Evolutionary conservation across 306 rosid species (phyloP).

Genomic region (Fagus sylvatica): DNA sequence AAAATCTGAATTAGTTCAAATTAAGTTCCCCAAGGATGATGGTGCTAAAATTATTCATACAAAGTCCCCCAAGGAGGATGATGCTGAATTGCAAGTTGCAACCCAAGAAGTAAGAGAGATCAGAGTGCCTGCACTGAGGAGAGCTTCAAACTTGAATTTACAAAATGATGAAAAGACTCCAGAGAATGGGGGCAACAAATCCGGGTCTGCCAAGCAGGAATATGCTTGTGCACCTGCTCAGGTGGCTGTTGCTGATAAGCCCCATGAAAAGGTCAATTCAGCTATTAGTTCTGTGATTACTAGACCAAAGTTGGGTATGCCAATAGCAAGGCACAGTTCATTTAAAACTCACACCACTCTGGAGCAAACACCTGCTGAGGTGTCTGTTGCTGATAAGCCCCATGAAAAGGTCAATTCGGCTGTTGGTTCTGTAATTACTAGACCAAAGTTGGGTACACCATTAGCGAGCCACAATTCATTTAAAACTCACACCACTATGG

Average conservation of each 20-base stretch:
- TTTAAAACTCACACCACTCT: slow-evolving; percentile 11
- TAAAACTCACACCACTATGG: slow-evolving; percentile 16
- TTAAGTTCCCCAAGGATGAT: slow-evolving; percentile 31
- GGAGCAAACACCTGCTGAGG: slow-evolving; percentile 36
- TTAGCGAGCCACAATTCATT: neutral
- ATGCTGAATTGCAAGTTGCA: slow-evolving; percentile 15
- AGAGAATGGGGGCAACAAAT: slow-evolving; percentile 27
- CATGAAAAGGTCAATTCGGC: slow-evolving; percentile 25
- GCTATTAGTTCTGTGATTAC: slow-evolving; percentile 5
- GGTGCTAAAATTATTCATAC: slow-evolving; percentile 29
- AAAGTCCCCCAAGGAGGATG: slow-evolving; percentile 26
- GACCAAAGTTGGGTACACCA: slow-evolving; percentile 34
- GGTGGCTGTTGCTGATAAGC: slow-evolving; percentile 32
- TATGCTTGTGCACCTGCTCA: slow-evolving; percentile 38
- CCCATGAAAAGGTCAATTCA: slow-evolving; percentile 21
- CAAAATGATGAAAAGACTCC: slow-evolving; percentile 24
- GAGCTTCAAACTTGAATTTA: slow-evolving; percentile 28
- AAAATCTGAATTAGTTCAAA: slow-evolving; percentile 39
- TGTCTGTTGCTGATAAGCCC: slow-evolving; percentile 27
- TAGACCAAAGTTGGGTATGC: slow-evolving; percentile 30
- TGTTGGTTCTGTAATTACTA: slow-evolving; percentile 6
- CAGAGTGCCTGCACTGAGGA: slow-evolving; percentile 27
- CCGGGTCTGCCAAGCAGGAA: slow-evolving; percentile 32
- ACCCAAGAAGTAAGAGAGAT: slow-evolving; percentile 33
- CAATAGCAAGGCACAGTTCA: slow-evolving; percentile 13